Evolutionary conservation across 495 filamentous ascomycete species (phyloP), one percentile per base, ranked within the genome.

Genomic region (Aspergillus sclerotioniger): DNA sequence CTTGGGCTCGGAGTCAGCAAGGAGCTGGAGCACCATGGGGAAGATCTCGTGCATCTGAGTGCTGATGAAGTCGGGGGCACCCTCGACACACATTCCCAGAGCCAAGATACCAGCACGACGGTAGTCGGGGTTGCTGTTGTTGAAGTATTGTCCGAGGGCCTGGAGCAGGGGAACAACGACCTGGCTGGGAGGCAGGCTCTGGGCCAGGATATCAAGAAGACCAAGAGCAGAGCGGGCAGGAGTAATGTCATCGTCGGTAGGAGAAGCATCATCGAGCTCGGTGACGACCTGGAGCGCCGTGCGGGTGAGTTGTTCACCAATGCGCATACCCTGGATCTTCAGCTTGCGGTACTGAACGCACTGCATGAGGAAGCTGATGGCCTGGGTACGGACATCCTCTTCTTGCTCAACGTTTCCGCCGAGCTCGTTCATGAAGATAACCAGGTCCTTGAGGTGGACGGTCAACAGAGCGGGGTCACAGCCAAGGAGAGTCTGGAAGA

Each of bases 401-500:
- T 90, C 88, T 9, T 87, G 76, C 19, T 86, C 76, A 15, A 82
- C 89, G 63, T 91, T 86, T 56, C 85, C 80, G 43, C 90, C 84
- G 45, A 98, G 76, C 52, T 95, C 88, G 62, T 92, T 88, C 90
- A 98, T 97, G 79, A 98, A 96, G 60, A 90, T 84, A 47, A 98
- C 78, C 29, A 98, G 80, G 66, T 97, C 89, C 71, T 87, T 89
- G 71, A 99, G 92, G 74, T 96, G 91, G 35, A 81, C 79, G 57
- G 86, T 89, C 25, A 97, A 76, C 29, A 98, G 79, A n/a, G 87
- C 82, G 21, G 88, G 85, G 65, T 98, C 92, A 68, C 90, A 96
- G 58, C 90, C 90, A 31, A 98, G 80, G 57, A 98, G 83, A 32
- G 90, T 96, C 76, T 98, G 95, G 82, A 98, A 96, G 51, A 97